phyloP scores from a whole-genome alignment of 768 basidiomycete genomes.

The Suillus clintonianus region DNA sequence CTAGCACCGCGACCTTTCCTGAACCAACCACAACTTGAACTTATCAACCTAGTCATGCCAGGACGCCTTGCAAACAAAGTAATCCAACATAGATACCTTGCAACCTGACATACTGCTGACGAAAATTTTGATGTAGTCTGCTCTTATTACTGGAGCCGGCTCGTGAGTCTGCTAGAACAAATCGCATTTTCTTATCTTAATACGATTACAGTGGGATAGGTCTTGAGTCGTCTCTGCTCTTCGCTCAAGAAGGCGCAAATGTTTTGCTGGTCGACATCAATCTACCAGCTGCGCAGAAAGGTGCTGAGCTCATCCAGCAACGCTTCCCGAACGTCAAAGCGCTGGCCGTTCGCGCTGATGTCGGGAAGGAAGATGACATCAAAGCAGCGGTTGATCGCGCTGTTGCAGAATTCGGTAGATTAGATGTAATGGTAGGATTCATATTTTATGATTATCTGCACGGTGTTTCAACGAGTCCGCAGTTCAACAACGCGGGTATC shows the following conservation, averaged over 20 bases:
- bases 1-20: not conserved
- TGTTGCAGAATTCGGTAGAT: constrained; percentile 83
- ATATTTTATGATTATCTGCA: not conserved
- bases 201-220: constrained; percentile 80
- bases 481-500: constrained; percentile 98
- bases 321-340: constrained; percentile 71
- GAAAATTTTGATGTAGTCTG: constrained; percentile 45
- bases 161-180: constrained; percentile 55
- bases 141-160: constrained; percentile 86
- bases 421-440: constrained; percentile 84
- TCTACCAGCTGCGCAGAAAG: constrained; percentile 67
- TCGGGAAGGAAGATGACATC: constrained; percentile 84
- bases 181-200: constrained; percentile 17
- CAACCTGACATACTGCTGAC: constrained; percentile 12
- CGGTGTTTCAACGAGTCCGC: not conserved
- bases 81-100: constrained; percentile 7
- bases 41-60: constrained; percentile 43
- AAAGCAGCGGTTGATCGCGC: constrained; percentile 80
- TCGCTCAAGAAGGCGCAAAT: constrained; percentile 93
- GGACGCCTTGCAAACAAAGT: constrained; percentile 73
- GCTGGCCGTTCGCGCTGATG: constrained; percentile 78
- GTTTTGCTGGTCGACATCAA: constrained; percentile 91
- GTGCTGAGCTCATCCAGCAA: constrained; percentile 59
- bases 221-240: constrained; percentile 91
- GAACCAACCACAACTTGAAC: constrained; percentile 6